Evolutionary conservation across 768 basidiomycete genomes (phyloP), one percentile per base, ranked within the genome.

Genomic region (Tylopilus plumbeoviolaceoides): DNA sequence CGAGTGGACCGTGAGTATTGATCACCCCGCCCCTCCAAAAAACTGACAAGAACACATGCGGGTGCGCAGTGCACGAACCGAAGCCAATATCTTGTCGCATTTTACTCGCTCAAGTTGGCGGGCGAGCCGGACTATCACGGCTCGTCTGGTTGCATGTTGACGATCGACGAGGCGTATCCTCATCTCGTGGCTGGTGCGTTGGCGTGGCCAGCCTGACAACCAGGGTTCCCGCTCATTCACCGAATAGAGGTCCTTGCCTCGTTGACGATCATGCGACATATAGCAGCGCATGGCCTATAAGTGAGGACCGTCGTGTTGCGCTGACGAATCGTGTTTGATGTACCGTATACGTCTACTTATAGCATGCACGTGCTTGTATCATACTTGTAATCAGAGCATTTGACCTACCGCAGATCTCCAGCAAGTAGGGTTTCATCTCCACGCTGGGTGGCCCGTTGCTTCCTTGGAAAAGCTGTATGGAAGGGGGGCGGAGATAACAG

Each of bases 201-300:
- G 49, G 21, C 42, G 25, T 47, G 28, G 30, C 44, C 15, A 45
- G 20, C 38, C 35, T 50, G 44, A 48, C 43, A 27, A 50, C 48
- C 28, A 52, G 58, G 57, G 51, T 52, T 12, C n/a, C 28, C 18
- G 47, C 56, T 64, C 44, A 54, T 36, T 41, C 28, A 35, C 33
- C 44, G 38, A 60, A 44, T 65, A 86, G 84, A 86, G 56, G 64
- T 86, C 50, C 72, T 87, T 11, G 81, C 81, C 4, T 78, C 83
- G 1, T 63, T 84, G 41, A 76, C 77, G 65, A 81, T 86, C 56
- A 82, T 87, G 81, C 76, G 83, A 11, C 80, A 84, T 59, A 84
- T 86, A 28, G 75, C 64, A 7, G 69, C 72, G 33, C 70, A 82
- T 56, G 68, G 75, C 42, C 57, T 78, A 50, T 78, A 70, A 33